Evolutionary conservation across 1,139 yeast genomes (phyloP).

Genomic region (Taiozyma sp.): DNA sequence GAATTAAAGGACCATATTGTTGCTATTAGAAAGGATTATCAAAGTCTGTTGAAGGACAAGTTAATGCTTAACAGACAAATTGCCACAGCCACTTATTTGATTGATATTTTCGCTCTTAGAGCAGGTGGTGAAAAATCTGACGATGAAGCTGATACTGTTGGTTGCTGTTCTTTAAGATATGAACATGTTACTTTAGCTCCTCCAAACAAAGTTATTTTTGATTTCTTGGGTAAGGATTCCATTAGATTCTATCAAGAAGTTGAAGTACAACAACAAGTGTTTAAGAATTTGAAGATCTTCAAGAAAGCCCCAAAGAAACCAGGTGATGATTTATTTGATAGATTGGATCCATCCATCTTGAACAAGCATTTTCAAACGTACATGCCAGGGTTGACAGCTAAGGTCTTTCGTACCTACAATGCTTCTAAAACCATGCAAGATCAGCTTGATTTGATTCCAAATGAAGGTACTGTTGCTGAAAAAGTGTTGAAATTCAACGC

Average conservation of each 20-base stretch:
- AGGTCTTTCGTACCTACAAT: constrained; percentile 95
- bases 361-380: constrained; percentile 86
- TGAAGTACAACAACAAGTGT: constrained; percentile 84
- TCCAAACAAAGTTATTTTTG: constrained; percentile 86
- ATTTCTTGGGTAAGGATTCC: constrained; percentile 94
- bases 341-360: constrained; percentile 77
- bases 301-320: constrained; percentile 85
- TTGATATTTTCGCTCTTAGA: constrained; percentile 93
- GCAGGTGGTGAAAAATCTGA: constrained; percentile 98
- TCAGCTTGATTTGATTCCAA: constrained; percentile 75
- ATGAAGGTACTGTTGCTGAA: constrained; percentile 84
- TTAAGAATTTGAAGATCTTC: constrained; percentile 81
- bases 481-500: constrained; percentile 88
- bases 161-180: constrained; percentile 89
- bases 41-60: constrained; percentile 61
- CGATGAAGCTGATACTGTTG: constrained; percentile 97
- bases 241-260: constrained; percentile 91
- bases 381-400: constrained; percentile 93
- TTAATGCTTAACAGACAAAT: constrained; percentile 86
- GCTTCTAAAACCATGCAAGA: constrained; percentile 98
- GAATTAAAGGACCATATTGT: constrained; percentile 72
- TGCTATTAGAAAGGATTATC: constrained; percentile 72
- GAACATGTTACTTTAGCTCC: constrained; percentile 87
- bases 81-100: constrained; percentile 90
- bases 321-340: constrained; percentile 90